Evolutionary conservation across 257 asterid genomes (phyloP).

Genomic region (Rubia yunnanensis): DNA sequence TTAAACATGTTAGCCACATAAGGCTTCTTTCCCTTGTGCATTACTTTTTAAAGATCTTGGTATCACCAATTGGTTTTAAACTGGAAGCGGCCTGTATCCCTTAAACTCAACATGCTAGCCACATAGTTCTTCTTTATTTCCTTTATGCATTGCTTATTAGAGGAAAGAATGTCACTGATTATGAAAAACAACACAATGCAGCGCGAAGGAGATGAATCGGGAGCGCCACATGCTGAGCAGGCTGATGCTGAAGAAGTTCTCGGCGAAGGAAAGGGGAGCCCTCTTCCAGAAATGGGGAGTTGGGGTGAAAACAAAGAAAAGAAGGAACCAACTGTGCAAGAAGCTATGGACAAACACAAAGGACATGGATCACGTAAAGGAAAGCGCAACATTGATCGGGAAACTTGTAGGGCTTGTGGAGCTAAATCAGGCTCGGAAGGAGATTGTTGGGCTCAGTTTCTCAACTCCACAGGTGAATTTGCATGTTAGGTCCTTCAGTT

Average conservation of each 20-base stretch:
- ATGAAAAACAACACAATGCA: slow-evolving; percentile 16
- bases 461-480: slow-evolving; percentile 28
- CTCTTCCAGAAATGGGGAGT: slow-evolving; percentile 63
- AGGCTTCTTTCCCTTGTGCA: too few relatives aligned
- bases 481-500: slow-evolving; percentile 32
- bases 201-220: slow-evolving; percentile 40
- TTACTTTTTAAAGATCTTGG: too few relatives aligned
- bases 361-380: slow-evolving; percentile 58
- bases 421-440: slow-evolving; percentile 49
- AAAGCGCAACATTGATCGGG: slow-evolving; percentile 67
- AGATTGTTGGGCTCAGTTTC: slow-evolving; percentile 80
- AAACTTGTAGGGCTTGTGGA: slow-evolving; percentile 58
- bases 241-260: slow-evolving; percentile 49
- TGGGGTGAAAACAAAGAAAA: slow-evolving; percentile 55
- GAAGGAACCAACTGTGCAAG: slow-evolving; percentile 54
- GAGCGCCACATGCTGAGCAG: slow-evolving; percentile 68
- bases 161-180: slow-evolving; percentile 4
- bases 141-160: too few relatives aligned
- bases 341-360: slow-evolving; percentile 52
- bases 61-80: too few relatives aligned
- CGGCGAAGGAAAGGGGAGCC: slow-evolving; percentile 57
- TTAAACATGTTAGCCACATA: too few relatives aligned
- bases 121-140: too few relatives aligned
- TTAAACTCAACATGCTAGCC: too few relatives aligned
- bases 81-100: too few relatives aligned